Conservation (phyloP, 176 grass and related monocot genomes). For the Eragrostis curvula region DNA sequence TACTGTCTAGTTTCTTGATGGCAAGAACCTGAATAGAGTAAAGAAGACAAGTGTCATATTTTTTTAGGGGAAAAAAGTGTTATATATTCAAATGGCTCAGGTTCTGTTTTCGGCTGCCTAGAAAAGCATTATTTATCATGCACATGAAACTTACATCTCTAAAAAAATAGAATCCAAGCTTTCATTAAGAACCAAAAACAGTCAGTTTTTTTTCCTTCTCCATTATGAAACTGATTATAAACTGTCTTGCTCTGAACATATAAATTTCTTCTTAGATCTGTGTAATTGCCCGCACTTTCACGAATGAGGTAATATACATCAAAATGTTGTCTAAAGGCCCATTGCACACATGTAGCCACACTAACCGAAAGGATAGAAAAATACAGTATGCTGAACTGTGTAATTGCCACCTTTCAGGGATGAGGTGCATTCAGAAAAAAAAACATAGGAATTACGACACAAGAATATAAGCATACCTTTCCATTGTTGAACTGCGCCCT, state of each 20-base stretch:
- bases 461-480: conserved; percentile 61
- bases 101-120: not conserved
- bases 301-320: conserved; percentile 9
- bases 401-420: no score
- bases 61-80: not conserved
- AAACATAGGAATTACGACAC: not conserved
- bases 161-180: not conserved
- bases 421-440: conserved; percentile 20
- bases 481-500: conserved; percentile 82
- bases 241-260: not conserved
- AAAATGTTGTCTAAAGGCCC: not conserved
- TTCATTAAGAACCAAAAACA: conserved; percentile 4
- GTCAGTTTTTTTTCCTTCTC: not conserved
- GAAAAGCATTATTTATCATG: not conserved
- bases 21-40: conserved; percentile 72
- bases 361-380: not conserved
- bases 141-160: not conserved
- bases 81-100: conserved; percentile 16
- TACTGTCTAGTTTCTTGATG: conserved; percentile 88
- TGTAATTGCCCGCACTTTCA: not conserved
- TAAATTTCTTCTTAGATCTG: not conserved
- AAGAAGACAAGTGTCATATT: conserved; percentile 34
- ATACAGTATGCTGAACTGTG: not conserved
- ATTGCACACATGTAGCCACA: not conserved
- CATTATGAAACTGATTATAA: conserved; percentile 3